Percentiles rank a stretch among this genome's conserved stretches.
phyloP scores from a whole-genome alignment of 192 early-diverging fungal species.

The Gamsiella multidivaricata region DNA sequence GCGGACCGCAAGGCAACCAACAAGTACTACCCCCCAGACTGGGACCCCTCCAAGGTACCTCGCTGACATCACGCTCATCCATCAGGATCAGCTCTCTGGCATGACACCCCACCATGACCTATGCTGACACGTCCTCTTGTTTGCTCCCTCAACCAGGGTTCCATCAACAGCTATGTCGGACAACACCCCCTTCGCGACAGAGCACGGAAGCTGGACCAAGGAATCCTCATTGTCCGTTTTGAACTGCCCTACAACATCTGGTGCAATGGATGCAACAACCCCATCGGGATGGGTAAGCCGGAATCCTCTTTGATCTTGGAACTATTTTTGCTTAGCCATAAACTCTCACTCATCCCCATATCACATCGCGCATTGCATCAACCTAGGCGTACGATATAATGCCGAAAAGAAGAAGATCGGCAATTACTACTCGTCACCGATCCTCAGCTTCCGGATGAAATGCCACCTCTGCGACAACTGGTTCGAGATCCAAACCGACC shows the following conservation, averaged over 20 bases:
- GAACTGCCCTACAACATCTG: conserved; percentile 93
- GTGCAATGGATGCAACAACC: conserved; percentile 86
- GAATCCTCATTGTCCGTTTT: conserved; percentile 90
- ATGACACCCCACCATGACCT: neutral
- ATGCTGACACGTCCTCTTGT: neutral
- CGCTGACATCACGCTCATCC: neutral
- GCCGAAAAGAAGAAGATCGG: conserved; percentile 95
- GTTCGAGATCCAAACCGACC: conserved; percentile 96
- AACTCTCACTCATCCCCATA: neutral
- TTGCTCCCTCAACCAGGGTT: conserved; percentile 64
- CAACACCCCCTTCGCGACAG: conserved; percentile 90
- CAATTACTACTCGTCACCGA: conserved; percentile 87
- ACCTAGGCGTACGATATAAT: conserved; percentile 88
- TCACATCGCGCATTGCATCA: neutral
- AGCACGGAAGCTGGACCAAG: conserved; percentile 89
- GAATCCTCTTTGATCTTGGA: neutral
- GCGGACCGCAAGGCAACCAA: conserved; percentile 68
- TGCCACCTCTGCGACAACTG: conserved; percentile 87
- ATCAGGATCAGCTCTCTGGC: neutral
- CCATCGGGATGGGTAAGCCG: conserved; percentile 82
- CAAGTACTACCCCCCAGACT: conserved; percentile 91
- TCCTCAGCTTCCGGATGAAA: conserved; percentile 93
- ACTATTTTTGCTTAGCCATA: neutral
- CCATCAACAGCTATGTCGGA: conserved; percentile 87
- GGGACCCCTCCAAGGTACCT: conserved; percentile 86